phyloP scores from a whole-genome alignment of 2,329 filamentous ascomycete genomes.

The Beauveria pseudobassiana region DNA sequence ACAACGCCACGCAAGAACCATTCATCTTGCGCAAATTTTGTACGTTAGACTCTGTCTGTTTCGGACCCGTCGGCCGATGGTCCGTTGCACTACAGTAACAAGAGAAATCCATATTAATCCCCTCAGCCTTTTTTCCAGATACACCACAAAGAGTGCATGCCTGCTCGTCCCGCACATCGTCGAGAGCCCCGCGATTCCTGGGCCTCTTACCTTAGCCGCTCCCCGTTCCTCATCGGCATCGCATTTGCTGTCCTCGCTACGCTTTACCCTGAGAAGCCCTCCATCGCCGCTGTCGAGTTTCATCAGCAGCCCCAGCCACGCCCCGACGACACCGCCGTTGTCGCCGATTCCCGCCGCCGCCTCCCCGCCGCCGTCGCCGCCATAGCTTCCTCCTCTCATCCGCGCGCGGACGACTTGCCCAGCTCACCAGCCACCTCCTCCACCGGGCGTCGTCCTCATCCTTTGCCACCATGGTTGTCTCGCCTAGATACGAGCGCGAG shows the following conservation, averaged over 20 bases:
- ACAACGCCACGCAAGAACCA: neutral
- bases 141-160: neutral
- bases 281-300: neutral
- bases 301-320: neutral
- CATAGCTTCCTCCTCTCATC: slow-evolving; percentile 13
- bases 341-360: neutral
- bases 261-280: neutral
- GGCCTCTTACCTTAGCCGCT: neutral
- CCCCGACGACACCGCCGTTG: neutral
- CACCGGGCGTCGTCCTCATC: slow-evolving; percentile 12
- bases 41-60: neutral
- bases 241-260: neutral
- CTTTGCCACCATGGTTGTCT: slow-evolving; percentile 26
- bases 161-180: neutral
- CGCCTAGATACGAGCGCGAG: slow-evolving; percentile 61
- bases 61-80: slow-evolving; percentile 6
- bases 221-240: neutral
- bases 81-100: neutral
- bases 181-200: slow-evolving; percentile 3
- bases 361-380: neutral
- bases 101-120: neutral
- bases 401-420: slow-evolving; percentile 15
- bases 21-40: neutral
- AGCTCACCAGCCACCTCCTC: slow-evolving; percentile 12
- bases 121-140: neutral